These are phyloP conservation scores for Crataegus laevigata DNA, from an alignment of 306 rosid genomes.

Conservation along the genomic window DNA sequence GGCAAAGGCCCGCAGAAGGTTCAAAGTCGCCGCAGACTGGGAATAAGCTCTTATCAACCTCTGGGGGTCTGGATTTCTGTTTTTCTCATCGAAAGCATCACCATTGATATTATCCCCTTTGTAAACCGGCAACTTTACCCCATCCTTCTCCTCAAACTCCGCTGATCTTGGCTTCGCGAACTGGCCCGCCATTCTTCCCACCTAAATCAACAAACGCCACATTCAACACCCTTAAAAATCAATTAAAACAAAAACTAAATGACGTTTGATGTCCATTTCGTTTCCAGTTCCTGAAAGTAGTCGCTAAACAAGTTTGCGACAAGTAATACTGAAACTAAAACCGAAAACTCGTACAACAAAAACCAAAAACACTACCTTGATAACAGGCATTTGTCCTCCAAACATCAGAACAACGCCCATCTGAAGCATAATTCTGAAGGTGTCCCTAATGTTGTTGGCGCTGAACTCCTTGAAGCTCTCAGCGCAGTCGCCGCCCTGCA, in stretches of 20 bases:
- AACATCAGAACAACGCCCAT: constrained; percentile 79
- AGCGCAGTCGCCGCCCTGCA: constrained; percentile 73
- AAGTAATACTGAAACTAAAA: too few relatives aligned
- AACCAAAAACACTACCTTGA: constrained; percentile 23
- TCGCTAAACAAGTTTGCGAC: too few relatives aligned
- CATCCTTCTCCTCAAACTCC: constrained; percentile 41
- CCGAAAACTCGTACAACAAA: too few relatives aligned
- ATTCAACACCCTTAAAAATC: background rate
- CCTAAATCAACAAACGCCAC: constrained; percentile 25
- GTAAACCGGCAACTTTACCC: constrained; percentile 58
- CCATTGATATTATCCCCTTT: constrained; percentile 69
- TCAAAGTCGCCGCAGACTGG: constrained; percentile 67
- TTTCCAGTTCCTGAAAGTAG: background rate
- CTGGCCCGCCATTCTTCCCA: constrained; percentile 83
- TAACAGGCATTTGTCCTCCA: constrained; percentile 62
- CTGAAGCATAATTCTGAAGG: constrained; percentile 59
- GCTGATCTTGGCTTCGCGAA: constrained; percentile 65
- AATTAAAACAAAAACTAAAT: background rate
- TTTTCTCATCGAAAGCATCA: constrained; percentile 48
- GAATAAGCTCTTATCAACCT: constrained; percentile 67
- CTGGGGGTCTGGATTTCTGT: constrained; percentile 64
- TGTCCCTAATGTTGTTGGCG: constrained; percentile 61
- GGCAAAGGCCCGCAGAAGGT: constrained; percentile 64
- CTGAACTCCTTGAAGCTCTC: constrained; percentile 82
- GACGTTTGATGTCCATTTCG: background rate